Conservation (phyloP, 139 green algal species). For the Coccomyxa sp. region DNA sequence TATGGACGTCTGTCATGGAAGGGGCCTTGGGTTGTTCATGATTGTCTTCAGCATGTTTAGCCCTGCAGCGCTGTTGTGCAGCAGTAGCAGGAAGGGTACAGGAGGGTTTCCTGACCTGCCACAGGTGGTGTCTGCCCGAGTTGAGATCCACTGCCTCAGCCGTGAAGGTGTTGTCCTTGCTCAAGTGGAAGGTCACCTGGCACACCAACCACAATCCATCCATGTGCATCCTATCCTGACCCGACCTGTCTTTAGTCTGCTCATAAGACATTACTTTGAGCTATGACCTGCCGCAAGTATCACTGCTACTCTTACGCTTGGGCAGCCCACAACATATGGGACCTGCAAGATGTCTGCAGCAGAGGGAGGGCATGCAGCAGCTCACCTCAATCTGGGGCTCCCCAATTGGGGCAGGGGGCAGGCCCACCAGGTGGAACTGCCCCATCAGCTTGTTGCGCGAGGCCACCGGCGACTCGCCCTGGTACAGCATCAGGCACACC, state of each 20-base stretch:
- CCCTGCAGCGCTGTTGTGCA: too few species aligned
- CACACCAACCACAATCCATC: neutral
- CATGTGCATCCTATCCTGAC: neutral
- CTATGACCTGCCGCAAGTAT: neutral
- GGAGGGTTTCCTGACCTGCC: too few species aligned
- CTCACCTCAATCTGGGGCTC: constrained; percentile 29
- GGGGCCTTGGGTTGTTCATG: too few species aligned
- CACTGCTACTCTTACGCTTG: neutral
- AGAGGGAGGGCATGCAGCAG: neutral
- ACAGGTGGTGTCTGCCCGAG: constrained; percentile 46
- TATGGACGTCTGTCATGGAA: too few species aligned
- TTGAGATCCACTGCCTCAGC: constrained; percentile 44
- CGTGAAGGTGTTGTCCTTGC: constrained; percentile 42
- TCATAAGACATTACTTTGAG: neutral
- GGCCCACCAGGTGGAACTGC: constrained; percentile 53
- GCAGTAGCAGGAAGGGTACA: too few species aligned
- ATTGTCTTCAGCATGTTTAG: too few species aligned
- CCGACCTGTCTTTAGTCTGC: neutral
- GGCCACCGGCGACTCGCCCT: constrained; percentile 42
- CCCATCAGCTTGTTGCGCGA: constrained; percentile 51
- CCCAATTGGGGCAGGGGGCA: constrained; percentile 31
- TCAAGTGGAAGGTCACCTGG: constrained; percentile 49
- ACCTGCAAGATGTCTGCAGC: neutral
- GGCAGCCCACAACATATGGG: neutral
- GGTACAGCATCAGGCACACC: constrained; percentile 52